Conservation (phyloP, 495 filamentous ascomycete genomes). For the Daldinia concentrica region DNA sequence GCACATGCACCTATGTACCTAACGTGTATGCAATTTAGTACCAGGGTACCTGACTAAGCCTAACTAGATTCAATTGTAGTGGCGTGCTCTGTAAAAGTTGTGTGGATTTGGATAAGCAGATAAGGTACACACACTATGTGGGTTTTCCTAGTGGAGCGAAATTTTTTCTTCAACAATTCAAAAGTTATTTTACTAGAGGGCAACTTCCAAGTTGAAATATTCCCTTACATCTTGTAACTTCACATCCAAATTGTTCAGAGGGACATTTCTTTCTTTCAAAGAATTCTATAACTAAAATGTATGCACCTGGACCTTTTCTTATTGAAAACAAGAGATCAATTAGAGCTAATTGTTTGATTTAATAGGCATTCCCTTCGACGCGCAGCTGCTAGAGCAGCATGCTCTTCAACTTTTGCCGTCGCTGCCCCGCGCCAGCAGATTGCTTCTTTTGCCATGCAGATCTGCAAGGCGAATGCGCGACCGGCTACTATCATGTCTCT, state of each 20-base stretch:
- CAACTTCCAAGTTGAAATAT: background rate
- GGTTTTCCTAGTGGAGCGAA: constrained; percentile 8
- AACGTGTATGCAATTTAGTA: background rate
- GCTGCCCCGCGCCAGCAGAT: constrained; percentile 53
- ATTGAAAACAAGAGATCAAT: background rate
- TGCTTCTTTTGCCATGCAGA: constrained; percentile 43
- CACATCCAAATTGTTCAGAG: background rate
- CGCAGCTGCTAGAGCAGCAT: constrained; percentile 64
- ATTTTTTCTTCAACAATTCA: constrained; percentile 14
- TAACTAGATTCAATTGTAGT: background rate
- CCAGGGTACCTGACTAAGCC: background rate
- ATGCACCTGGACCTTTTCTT: background rate
- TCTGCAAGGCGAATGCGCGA: constrained; percentile 37
- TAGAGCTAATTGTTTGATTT: constrained; percentile 21
- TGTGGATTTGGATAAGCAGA: background rate
- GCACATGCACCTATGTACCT: too few species aligned
- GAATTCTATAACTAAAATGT: background rate
- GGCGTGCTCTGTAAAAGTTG: background rate
- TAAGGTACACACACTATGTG: constrained; percentile 3
- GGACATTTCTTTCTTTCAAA: background rate
- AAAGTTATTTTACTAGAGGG: constrained; percentile 1
- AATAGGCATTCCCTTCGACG: constrained; percentile 66
- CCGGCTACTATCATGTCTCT: constrained; percentile 39
- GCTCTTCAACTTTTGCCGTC: constrained; percentile 58
- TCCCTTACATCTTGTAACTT: background rate